Evolutionary conservation across 208 protist species (phyloP).

Genomic region (Naegleria lovaniensis): DNA sequence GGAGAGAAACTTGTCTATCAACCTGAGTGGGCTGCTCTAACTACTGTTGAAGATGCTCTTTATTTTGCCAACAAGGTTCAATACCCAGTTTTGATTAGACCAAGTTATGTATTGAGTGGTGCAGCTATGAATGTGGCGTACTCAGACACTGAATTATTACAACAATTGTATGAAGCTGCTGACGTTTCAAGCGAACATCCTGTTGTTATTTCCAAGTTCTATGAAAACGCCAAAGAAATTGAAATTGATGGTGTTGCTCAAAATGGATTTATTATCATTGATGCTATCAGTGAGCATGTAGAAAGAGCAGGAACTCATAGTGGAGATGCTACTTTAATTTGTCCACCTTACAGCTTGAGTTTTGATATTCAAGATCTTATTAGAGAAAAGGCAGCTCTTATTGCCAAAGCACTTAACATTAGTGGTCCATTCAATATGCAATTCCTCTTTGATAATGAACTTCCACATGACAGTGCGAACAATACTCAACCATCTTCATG

Average conservation of each 20-base stretch:
- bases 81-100: conserved; percentile 87
- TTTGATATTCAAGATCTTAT: conserved; percentile 59
- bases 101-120: conserved; percentile 93
- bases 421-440: conserved; percentile 97
- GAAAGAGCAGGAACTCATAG: conserved; percentile 96
- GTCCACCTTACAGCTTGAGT: conserved; percentile 76
- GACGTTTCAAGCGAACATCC: conserved; percentile 75
- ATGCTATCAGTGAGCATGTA: conserved; percentile 95
- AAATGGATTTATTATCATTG: conserved; percentile 85
- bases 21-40: conserved; percentile 89
- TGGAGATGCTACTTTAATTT: conserved; percentile 90
- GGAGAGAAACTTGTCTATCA: conserved; percentile 78
- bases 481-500: background rate
- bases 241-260: conserved; percentile 96
- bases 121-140: conserved; percentile 93
- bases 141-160: conserved; percentile 74
- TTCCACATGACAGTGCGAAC: conserved; percentile 62
- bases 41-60: conserved; percentile 72
- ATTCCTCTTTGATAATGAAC: conserved; percentile 88
- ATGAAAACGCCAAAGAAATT: conserved; percentile 91
- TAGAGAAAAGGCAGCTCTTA: conserved; percentile 52
- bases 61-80: conserved; percentile 76
- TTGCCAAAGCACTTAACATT: conserved; percentile 64
- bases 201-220: conserved; percentile 96
- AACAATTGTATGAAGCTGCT: conserved; percentile 81